Evolutionary conservation across 371 early-diverging fungal genomes (phyloP).

Genomic region (Synchytrium microbalum): DNA sequence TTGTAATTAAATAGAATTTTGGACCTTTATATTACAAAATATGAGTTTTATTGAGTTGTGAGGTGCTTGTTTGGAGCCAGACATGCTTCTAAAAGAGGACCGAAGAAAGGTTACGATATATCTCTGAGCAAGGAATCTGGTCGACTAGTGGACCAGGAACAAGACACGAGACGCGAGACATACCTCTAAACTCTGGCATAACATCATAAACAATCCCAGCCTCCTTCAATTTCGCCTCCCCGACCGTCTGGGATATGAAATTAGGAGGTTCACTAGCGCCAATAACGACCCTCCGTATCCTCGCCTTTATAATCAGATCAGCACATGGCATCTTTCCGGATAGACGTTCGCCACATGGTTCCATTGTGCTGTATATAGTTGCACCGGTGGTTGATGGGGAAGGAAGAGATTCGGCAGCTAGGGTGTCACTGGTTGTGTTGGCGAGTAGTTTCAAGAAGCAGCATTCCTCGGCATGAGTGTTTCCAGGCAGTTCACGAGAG

Average conservation of each 20-base stretch:
- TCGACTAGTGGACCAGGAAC: neutral
- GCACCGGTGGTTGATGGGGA: no score
- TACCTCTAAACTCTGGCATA: constrained; percentile 27
- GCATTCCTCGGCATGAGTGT: constrained; percentile 89
- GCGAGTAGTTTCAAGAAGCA: constrained; percentile 65
- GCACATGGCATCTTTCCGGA: constrained; percentile 70
- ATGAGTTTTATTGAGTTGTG: neutral
- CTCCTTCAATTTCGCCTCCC: constrained; percentile 15
- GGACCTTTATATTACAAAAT: no score
- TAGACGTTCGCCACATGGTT: constrained; percentile 72
- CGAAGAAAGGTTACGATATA: neutral
- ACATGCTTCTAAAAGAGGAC: constrained; percentile 10
- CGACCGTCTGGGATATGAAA: constrained; percentile 52
- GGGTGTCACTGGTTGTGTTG: constrained; percentile 2
- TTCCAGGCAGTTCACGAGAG: constrained; percentile 82
- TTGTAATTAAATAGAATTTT: no score
- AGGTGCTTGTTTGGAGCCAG: constrained; percentile 19
- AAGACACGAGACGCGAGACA: neutral
- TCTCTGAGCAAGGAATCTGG: constrained; percentile 2
- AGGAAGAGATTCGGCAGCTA: constrained; percentile 9
- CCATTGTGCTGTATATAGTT: constrained; percentile 85
- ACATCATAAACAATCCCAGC: constrained; percentile 25
- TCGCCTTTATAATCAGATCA: constrained; percentile 55
- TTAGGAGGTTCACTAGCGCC: constrained; percentile 83
- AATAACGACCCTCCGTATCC: constrained; percentile 64